Conservation (phyloP, 352 stramenopile species). For the Globisporangium yorkense region DNA sequence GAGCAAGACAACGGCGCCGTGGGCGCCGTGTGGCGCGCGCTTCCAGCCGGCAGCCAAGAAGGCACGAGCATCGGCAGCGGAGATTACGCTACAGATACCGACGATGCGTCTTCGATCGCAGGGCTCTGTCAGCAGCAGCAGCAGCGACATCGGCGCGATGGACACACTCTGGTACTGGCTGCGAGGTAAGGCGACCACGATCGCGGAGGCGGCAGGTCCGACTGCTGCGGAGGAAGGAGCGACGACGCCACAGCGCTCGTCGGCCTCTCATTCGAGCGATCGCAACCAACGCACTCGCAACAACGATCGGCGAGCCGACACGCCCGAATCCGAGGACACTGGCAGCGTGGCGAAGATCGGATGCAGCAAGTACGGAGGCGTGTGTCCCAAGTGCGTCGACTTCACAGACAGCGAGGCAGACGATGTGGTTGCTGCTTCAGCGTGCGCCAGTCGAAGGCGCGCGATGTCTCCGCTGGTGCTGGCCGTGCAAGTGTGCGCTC, state of each 20-base stretch:
- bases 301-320: too few species aligned
- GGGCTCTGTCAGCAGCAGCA: neutral
- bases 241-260: neutral
- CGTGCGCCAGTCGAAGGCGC: neutral
- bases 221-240: neutral
- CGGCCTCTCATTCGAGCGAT: neutral
- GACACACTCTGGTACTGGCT: conserved; percentile 13
- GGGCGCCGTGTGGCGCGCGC: conserved; percentile 35
- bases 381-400: conserved; percentile 15
- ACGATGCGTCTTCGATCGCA: neutral
- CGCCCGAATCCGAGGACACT: too few species aligned
- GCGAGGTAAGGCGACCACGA: neutral
- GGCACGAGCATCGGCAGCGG: too few species aligned
- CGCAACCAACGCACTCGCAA: neutral
- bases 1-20: conserved; percentile 22
- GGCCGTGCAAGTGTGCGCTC: conserved; percentile 22
- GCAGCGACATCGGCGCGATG: conserved; percentile 2
- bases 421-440: neutral
- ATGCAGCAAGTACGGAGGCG: conserved; percentile 22
- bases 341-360: conserved; percentile 1
- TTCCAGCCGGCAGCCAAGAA: conserved; percentile 3
- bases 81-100: neutral
- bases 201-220: neutral
- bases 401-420: neutral
- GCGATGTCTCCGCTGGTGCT: conserved; percentile 22